Evolutionary conservation across 495 filamentous ascomycete genomes (phyloP), one percentile per base, ranked within the genome.

Genomic region (Xylaria castorea): DNA sequence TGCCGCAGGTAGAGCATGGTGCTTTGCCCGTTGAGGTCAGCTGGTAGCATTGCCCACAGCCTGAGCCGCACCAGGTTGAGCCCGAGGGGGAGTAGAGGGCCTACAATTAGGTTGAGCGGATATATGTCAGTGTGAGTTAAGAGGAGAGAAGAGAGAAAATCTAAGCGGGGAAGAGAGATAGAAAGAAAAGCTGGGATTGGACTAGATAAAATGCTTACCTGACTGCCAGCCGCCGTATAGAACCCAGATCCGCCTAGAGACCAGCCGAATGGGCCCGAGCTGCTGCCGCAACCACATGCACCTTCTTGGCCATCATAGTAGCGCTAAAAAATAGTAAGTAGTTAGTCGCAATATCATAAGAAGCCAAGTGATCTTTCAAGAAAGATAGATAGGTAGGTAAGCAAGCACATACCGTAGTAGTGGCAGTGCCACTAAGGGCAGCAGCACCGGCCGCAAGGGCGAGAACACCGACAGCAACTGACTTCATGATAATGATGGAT

Each of bases 21-120:
- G 82, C 68, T 27, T 55, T 46, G 30, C 80, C 80, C 3, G 80
- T 82, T 27, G 81, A 82, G 9, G 82, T 84, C 25, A 84, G 71
- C 34, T 81, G 68, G 72, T 83, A 84, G 74, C 82, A 84, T 60
- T 74, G 80, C 30, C 82, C 82, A 73, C 82, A 84, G 44, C 82
- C 81, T 20, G 74, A 67, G 38, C 82, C 82, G 67, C 82, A 84
- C 82, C 82, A 84, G 51, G 71, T 68, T 42, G 81, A 55, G 46
- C 73, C 75, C 18, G 48, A 46, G n/a, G 46, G 25, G 27, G 2
- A 7, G 55, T 20, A 58, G 30, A 58, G 55, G 25, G 55, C 55
- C 55, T 58, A 25, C n/a, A 51, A 51, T 22, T 7, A 51, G 48
- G 48, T 51, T 51, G 3, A n/a, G 50, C 25, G 9, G n/a, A 53